Evolutionary conservation across 441 rosid genomes (phyloP), one percentile per base, ranked within the genome.

Genomic region (Breynia disticha): DNA sequence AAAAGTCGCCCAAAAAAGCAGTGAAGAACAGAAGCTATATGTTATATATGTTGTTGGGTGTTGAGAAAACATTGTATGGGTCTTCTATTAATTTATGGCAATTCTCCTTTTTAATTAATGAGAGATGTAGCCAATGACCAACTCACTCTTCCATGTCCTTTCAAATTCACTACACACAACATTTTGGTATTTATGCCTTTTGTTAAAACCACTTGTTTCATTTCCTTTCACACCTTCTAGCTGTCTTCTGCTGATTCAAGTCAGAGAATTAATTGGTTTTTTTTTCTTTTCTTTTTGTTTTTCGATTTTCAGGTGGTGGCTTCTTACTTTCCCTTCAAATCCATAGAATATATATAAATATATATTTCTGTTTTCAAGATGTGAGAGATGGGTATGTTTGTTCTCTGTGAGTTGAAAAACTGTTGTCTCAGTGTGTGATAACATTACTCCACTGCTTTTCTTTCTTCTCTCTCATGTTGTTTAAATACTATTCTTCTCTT

Each of bases 171-270:
- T 41, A 11, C n/a, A 11, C 10, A 41, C 13, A 66, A 70, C 55
- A 65, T 60, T 66, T 41, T 15, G 59, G 43, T 56, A 53, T 61
- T 67, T 54, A 70, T 67, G 61, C 67, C 51, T 67, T 63, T 70
- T 67, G 70, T 44, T 15, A 19, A 18, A 43, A 59, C 22, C 50
- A 43, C 43, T 56, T 16, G 55, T 61, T 62, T 64, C 67, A 51
- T 63, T 63, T 66, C 65, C 69, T 47, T 55, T 71, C 72, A 63
- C 80, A 73, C 67, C 72, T 74, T 76, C 77, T 74, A 70, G 75
- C 87, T 76, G 81, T 74, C 79, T 55, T 68, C 78, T 64, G 66
- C 65, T 74, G 63, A 55, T 70, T 47, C 17, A 52, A 71, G 77
- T 66, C 79, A 70, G 80, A 76, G 69, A 67, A 70, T 72, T 70